These are phyloP conservation scores for Septoria linicola DNA, from an alignment of 2,329 filamentous ascomycete species.

Conservation along the genomic window DNA sequence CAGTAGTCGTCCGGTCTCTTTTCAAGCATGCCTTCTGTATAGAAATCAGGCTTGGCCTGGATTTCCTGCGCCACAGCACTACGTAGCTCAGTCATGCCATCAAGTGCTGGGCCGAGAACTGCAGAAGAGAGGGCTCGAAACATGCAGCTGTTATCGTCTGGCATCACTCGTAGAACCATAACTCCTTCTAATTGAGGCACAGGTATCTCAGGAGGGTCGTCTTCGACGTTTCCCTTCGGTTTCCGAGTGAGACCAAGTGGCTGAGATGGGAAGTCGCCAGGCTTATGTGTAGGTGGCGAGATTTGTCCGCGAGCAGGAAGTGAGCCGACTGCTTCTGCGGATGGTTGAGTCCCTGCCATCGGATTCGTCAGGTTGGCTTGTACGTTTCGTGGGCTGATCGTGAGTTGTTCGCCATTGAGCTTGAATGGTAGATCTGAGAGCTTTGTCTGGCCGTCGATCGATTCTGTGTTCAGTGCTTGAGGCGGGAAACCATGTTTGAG, in stretches of 20 bases:
- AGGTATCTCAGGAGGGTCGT: slow-evolving; percentile 62
- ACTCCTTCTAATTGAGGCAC: slow-evolving; percentile 57
- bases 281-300: slow-evolving; percentile 30
- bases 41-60: slow-evolving; percentile 67
- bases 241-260: slow-evolving; percentile 44
- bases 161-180: slow-evolving; percentile 84
- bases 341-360: slow-evolving; percentile 28
- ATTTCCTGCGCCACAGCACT: slow-evolving; percentile 78
- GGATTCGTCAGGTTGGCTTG: slow-evolving; percentile 38
- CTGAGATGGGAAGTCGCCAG: slow-evolving; percentile 31
- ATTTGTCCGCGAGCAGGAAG: slow-evolving; percentile 28
- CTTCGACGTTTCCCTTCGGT: slow-evolving; percentile 47
- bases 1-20: slow-evolving; percentile 71
- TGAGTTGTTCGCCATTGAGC: slow-evolving; percentile 67
- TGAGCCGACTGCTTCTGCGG: slow-evolving; percentile 26
- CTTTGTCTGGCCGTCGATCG: slow-evolving; percentile 50
- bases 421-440: slow-evolving; percentile 60
- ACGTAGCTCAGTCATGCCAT: slow-evolving; percentile 70
- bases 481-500: slow-evolving; percentile 86
- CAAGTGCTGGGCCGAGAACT: slow-evolving; percentile 63
- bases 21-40: slow-evolving; percentile 75
- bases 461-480: slow-evolving; percentile 62
- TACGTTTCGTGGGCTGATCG: slow-evolving; percentile 54
- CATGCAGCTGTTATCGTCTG: slow-evolving; percentile 92
- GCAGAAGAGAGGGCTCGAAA: slow-evolving; percentile 85